Evolutionary conservation across 2,329 filamentous ascomycete species (phyloP), one percentile per base, ranked within the genome.

Genomic region (Cladosporium phlei): DNA sequence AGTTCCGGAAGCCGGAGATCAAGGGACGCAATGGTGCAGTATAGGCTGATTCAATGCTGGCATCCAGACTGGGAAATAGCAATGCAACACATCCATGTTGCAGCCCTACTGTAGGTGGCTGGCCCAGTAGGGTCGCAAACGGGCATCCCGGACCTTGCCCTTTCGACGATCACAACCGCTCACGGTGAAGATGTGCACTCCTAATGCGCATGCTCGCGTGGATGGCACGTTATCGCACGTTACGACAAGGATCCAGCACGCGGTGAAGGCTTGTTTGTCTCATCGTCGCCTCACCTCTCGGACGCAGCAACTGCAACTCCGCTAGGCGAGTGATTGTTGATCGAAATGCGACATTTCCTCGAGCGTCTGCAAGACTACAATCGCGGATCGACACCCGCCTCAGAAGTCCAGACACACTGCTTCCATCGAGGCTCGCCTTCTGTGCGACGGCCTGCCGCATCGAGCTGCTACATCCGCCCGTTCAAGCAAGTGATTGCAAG

Each of bases 161-260:
- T n/a, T n/a, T n/a, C 32, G 40, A 28, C 30, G 40, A 45, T 45
- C 40, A 35, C 7, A 16, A 21, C 40, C 40, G 40, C 22, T 22
- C 22, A n/a, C 11, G 40, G 24, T 33, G 40, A 45, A 45, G 40
- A 45, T 45, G 24, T 19, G 22, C 40, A 20, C 20, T 21, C n/a
- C n/a, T n/a, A n/a, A 16, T 25, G 24, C 24, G 11, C 24, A 25
- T 16, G n/a, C 17, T 42, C 40, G 40, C 40, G 40, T 45, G 40
- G 40, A 28, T 10, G 30, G 40, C 40, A 45, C 40, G 40, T 44
- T 45, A 27, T 22, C 12, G 30, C 40, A 45, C 40, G 40, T 45
- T 45, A 33, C 32, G 24, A 37, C 40, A 28, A 35, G 40, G 29
- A 33, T 45, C 19, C 22, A 24, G 40, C 40, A 45, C 40, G 40